These are phyloP conservation scores for Rhamnella rubrinervis DNA, from an alignment of 331 rosid genomes.

Conservation along the genomic window DNA sequence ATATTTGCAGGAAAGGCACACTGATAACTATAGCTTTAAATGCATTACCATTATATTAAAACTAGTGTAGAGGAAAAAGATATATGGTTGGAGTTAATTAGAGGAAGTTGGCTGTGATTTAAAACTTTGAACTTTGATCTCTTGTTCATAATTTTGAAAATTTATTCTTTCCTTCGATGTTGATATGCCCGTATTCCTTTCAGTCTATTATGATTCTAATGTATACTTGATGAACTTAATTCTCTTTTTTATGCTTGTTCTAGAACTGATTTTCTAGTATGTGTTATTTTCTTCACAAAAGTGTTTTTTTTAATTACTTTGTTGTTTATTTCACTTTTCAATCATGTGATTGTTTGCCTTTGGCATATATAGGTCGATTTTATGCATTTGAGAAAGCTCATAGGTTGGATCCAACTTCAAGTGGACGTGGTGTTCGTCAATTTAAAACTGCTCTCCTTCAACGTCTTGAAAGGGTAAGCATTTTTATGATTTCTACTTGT, in stretches of 20 bases:
- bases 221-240: background rate
- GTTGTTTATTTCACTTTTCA: background rate
- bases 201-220: background rate
- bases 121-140: too few relatives aligned
- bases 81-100: background rate
- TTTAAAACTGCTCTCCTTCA: constrained; percentile 97
- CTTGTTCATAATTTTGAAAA: background rate
- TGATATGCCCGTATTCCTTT: background rate
- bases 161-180: background rate
- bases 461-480: constrained; percentile 86
- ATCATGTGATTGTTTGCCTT: background rate
- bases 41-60: too few relatives aligned
- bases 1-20: background rate
- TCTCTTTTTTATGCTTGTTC: background rate
- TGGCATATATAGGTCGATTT: constrained; percentile 69
- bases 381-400: constrained; percentile 97
- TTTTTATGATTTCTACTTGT: background rate
- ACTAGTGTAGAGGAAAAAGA: too few relatives aligned
- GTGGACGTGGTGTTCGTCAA: constrained; percentile 98
- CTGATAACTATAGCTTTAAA: too few relatives aligned
- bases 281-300: background rate
- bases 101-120: background rate
- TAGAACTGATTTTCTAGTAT: background rate
- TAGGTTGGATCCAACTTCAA: constrained; percentile 91
- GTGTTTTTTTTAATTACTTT: background rate